Evolutionary conservation across 352 stramenopile genomes (phyloP).

Genomic region (Pythium scleroteichum): DNA sequence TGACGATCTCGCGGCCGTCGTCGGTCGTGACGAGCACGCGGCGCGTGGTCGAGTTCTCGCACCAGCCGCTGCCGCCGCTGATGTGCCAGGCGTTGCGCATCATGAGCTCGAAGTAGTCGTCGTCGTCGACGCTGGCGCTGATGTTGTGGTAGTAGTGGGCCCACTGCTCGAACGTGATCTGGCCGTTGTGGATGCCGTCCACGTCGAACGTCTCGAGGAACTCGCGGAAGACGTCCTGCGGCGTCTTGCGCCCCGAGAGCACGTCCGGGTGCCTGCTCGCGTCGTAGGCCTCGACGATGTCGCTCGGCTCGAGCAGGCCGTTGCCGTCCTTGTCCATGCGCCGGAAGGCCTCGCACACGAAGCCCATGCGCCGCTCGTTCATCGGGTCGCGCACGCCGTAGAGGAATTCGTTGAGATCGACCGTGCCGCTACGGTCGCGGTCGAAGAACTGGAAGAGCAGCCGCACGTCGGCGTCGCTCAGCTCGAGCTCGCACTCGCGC

Average conservation of each 20-base stretch:
- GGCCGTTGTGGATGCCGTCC: slow-evolving; percentile 65
- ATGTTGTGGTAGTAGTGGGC: slow-evolving; percentile 90
- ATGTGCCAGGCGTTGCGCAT: slow-evolving; percentile 87
- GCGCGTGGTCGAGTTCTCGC: slow-evolving; percentile 60
- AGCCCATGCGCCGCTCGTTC: slow-evolving; percentile 56
- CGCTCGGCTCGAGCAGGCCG: slow-evolving; percentile 69
- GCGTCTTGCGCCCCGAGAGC: slow-evolving; percentile 58
- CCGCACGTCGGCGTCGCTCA: slow-evolving; percentile 58
- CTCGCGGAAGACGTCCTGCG: slow-evolving; percentile 70
- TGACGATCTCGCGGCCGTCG: slow-evolving; percentile 49
- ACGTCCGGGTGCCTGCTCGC: slow-evolving; percentile 86
- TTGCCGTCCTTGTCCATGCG: slow-evolving; percentile 82
- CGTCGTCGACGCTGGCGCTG: slow-evolving; percentile 85
- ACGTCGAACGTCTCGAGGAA: slow-evolving; percentile 89
- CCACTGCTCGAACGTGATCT: slow-evolving; percentile 71
- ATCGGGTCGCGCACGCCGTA: slow-evolving; percentile 75
- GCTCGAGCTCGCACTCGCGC: slow-evolving; percentile 50
- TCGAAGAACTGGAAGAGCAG: slow-evolving; percentile 87
- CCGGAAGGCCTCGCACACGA: slow-evolving; percentile 82
- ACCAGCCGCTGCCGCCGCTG: slow-evolving; percentile 48
- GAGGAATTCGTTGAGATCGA: slow-evolving; percentile 89
- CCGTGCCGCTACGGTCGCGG: slow-evolving; percentile 64
- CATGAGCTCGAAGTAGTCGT: slow-evolving; percentile 94
- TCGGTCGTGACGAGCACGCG: slow-evolving; percentile 63
- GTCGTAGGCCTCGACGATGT: slow-evolving; percentile 84